These are phyloP conservation scores for Kodamaea fukazawae DNA, from an alignment of 805 yeast genomes.

Conservation along the genomic window DNA sequence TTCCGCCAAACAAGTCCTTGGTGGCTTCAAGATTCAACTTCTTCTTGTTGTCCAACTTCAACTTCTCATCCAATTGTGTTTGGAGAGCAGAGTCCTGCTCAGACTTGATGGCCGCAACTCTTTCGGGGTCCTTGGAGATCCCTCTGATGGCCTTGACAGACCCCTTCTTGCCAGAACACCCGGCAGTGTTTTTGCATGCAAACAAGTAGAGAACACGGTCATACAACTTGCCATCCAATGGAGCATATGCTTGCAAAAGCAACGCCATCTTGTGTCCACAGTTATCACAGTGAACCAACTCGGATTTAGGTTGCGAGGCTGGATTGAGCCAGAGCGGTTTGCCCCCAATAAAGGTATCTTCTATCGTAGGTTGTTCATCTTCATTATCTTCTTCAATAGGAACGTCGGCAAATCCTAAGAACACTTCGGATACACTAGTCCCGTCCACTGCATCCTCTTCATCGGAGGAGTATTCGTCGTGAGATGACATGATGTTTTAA, in stretches of 20 bases:
- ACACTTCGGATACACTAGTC: slow-evolving; percentile 39
- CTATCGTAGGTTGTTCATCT: slow-evolving; percentile 34
- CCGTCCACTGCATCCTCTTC: slow-evolving; percentile 39
- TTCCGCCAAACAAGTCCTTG: slow-evolving; percentile 26
- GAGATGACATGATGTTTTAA: slow-evolving; percentile 24
- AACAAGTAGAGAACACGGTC: slow-evolving; percentile 82
- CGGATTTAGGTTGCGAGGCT: slow-evolving; percentile 53
- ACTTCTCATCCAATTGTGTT: slow-evolving; percentile 38
- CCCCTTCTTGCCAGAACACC: slow-evolving; percentile 69
- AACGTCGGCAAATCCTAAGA: slow-evolving; percentile 64
- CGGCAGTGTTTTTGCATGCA: slow-evolving; percentile 54
- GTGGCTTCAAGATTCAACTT: slow-evolving; percentile 37
- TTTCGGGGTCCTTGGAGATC: slow-evolving; percentile 55
- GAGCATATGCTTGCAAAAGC: slow-evolving; percentile 77
- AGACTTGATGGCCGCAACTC: slow-evolving; percentile 38
- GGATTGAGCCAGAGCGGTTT: slow-evolving; percentile 61
- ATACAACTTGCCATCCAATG: slow-evolving; percentile 66
- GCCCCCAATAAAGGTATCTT: slow-evolving; percentile 84
- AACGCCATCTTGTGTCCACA: slow-evolving; percentile 66
- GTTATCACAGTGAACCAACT: slow-evolving; percentile 57
- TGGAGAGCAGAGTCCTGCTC: slow-evolving; percentile 29
- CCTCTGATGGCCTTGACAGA: slow-evolving; percentile 77
- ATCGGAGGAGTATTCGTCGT: slow-evolving; percentile 53
- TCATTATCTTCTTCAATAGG: slow-evolving; percentile 44
- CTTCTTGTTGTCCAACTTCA: slow-evolving; percentile 43